A percentile compares a stretch with the other conserved stretches of the same genome.
Conservation (phyloP, 2,329 filamentous ascomycete genomes). For the Cytospora piceae region DNA sequence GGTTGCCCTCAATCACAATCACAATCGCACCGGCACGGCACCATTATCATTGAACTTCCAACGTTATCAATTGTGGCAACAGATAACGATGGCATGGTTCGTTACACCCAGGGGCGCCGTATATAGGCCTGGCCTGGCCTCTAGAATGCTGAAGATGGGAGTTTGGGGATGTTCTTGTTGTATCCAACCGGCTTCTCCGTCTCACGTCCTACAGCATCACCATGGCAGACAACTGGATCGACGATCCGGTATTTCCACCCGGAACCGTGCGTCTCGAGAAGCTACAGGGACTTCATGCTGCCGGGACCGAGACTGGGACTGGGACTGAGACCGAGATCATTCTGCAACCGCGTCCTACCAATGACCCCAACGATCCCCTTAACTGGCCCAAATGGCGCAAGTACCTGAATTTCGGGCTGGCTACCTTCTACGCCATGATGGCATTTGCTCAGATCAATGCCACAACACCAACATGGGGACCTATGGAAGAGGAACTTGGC, state of each 20-base stretch:
- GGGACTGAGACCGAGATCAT: conserved; percentile 25
- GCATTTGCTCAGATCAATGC: conserved; percentile 29
- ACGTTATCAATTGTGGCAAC: conserved; percentile 4
- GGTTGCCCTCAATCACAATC: too few relatives aligned
- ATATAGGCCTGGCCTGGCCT: neutral
- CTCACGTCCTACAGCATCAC: neutral
- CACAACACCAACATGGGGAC: conserved; percentile 41
- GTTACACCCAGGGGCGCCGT: neutral
- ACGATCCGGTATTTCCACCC: conserved; percentile 28
- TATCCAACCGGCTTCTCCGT: neutral
- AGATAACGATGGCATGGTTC: conserved; percentile 8
- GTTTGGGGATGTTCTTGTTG: neutral
- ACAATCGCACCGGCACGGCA: too few relatives aligned
- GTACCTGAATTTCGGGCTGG: conserved; percentile 30
- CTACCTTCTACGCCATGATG: conserved; percentile 30
- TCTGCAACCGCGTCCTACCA: conserved; percentile 27
- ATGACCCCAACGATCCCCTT: conserved; percentile 28
- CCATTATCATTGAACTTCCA: neutral
- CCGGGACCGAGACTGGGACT: neutral
- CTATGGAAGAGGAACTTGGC: conserved; percentile 44
- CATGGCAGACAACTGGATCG: conserved; percentile 9
- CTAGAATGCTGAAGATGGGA: neutral
- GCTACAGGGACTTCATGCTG: neutral
- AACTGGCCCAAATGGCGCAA: conserved; percentile 30
- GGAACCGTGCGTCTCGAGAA: conserved; percentile 30